Evolutionary conservation across 305 asterid species (phyloP).

Genomic region (Ruellia speciosa): DNA sequence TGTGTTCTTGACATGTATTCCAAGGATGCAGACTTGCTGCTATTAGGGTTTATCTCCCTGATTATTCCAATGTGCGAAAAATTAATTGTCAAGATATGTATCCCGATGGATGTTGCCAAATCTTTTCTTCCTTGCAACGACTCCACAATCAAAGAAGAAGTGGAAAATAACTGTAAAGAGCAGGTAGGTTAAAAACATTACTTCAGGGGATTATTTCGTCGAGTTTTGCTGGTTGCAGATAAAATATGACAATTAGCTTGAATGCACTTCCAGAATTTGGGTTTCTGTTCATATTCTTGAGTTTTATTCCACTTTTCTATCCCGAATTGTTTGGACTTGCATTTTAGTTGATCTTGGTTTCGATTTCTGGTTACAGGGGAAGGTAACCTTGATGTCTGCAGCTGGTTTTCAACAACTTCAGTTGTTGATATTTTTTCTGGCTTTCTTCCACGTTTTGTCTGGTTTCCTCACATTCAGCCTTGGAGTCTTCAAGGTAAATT

Average conservation of each 20-base stretch:
- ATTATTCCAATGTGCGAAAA: conserved; percentile 41
- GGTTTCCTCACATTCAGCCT: conserved; percentile 64
- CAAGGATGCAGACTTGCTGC: conserved; percentile 49
- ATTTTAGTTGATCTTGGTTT: background rate
- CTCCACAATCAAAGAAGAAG: conserved; percentile 26
- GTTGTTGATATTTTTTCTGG: conserved; percentile 57
- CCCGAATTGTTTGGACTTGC: background rate
- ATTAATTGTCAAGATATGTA: conserved; percentile 47
- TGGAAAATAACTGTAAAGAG: conserved; percentile 40
- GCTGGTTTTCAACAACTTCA: conserved; percentile 62
- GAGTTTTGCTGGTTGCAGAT: no score
- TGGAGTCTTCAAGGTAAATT: conserved; percentile 54
- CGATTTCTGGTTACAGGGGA: conserved; percentile 41
- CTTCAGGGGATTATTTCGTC: background rate
- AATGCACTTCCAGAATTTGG: no score
- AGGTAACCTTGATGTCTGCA: conserved; percentile 51
- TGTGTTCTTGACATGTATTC: background rate
- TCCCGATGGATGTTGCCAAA: conserved; percentile 34
- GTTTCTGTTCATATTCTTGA: background rate
- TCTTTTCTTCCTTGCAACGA: conserved; percentile 59
- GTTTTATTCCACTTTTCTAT: background rate
- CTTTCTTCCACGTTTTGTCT: conserved; percentile 61
- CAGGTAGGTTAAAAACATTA: conserved; percentile 28
- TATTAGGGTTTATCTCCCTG: conserved; percentile 70
- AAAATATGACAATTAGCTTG: no score